A percentile compares a stretch with the other conserved stretches of the same genome.
Conservation (phyloP, 208 protist genomes). For the Trichomonas vaginalis region DNA sequence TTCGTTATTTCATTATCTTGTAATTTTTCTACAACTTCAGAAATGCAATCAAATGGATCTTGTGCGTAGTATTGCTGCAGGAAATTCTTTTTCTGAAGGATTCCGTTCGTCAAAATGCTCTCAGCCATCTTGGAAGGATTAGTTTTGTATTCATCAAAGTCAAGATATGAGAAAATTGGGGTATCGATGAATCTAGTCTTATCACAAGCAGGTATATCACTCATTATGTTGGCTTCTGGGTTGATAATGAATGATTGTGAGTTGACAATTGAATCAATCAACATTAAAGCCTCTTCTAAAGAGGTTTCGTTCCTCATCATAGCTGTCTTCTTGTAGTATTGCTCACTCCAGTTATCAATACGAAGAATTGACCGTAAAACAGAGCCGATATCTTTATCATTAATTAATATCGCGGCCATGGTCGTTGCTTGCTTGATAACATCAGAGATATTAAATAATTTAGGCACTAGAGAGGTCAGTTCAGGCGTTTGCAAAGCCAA, state of each 20-base stretch:
- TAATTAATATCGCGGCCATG: background rate
- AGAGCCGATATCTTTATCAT: background rate
- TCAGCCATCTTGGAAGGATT: background rate
- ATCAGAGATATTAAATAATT: background rate
- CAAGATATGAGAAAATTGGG: background rate
- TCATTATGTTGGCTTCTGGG: background rate
- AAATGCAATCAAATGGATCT: background rate
- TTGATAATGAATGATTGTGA: background rate
- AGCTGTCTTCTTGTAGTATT: background rate
- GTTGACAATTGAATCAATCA: background rate
- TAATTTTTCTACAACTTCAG: background rate
- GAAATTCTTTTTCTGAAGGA: background rate
- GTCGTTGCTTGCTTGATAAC: background rate
- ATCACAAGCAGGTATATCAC: background rate
- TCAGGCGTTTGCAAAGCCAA: background rate
- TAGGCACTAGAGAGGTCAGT: background rate
- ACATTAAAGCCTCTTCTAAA: background rate
- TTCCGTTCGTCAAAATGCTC: background rate
- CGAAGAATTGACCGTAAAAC: background rate
- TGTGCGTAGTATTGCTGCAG: background rate
- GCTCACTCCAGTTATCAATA: background rate
- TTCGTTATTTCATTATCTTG: background rate
- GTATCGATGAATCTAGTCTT: background rate
- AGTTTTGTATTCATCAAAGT: background rate
- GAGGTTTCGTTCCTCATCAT: background rate